Evolutionary conservation across 2,329 filamentous ascomycete species (phyloP), one percentile per base, ranked within the genome.

Genomic region (Trichoderma atroviride): DNA sequence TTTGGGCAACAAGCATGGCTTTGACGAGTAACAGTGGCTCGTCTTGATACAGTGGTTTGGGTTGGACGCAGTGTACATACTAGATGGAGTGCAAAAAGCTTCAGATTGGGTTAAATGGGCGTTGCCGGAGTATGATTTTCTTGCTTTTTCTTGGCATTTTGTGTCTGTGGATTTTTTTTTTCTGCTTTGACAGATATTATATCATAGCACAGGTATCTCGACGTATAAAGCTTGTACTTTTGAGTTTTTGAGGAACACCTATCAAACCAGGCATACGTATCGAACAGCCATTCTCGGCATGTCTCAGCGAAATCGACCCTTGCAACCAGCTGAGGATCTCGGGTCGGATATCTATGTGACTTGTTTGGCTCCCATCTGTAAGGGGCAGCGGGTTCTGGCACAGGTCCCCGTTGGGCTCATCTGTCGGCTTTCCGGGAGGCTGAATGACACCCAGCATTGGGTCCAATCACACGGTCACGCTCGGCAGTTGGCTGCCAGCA

Each of bases 1-100:
- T 31, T 76, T 88, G 70, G 86, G 86, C 2, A 78, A 76, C 24
- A 87, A 87, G 78, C 73, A 76, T 40, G 79, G 74, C 0, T 80
- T 76, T 61, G 76, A 80, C 27, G 69, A 70, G 52, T 70, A 70
- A 40, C 6, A 13, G 52, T 64, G 64, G 22, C 11, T 9, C 9
- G 50, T 14, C 31, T 31, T 22, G 27, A n/a, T 7, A 35, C 5
- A 31, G 13, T 11, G 47, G n/a, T 13, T 50, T n/a, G n/a, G 43
- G n/a, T 22, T 50, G 14, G 43, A 50, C 43, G 57, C 31, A 40
- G 52, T 55, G 33, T 61, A 62, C 50, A 53, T 68, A 50, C 47
- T 50, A 50, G 9, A 24, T 50, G 37, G 52, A 24, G 43, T 56
- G n/a, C 33, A 16, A 62, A 66, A 50, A 58, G 7, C 52, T 37